Evolutionary conservation across 2,329 filamentous ascomycete genomes (phyloP).

Genomic region (Cucurbitaria berberidis): DNA sequence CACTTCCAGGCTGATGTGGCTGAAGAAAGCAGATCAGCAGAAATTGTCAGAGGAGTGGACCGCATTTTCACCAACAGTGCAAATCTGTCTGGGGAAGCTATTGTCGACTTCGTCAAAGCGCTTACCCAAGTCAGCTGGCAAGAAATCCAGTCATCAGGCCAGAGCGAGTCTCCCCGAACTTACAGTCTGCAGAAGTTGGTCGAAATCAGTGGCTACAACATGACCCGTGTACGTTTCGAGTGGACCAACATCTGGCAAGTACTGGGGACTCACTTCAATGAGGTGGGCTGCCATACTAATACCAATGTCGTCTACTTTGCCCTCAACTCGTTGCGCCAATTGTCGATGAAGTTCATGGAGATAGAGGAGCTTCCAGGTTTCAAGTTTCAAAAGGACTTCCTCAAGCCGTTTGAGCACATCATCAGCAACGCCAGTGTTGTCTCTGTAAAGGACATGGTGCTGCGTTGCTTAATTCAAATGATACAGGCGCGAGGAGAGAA

Average conservation of each 20-base stretch:
- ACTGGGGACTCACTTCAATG: constrained; percentile 97
- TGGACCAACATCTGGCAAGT: constrained; percentile 99
- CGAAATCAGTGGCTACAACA: constrained; percentile 99
- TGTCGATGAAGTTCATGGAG: constrained; percentile 99
- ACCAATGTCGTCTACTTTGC: constrained; percentile 98
- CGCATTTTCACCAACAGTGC: constrained; percentile 97
- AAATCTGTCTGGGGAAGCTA: constrained; percentile 89
- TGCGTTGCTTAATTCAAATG: constrained; percentile 98
- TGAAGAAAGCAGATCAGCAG: constrained; percentile 87
- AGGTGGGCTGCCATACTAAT: constrained; percentile 95
- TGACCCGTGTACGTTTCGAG: constrained; percentile 96
- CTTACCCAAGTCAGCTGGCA: constrained; percentile 98
- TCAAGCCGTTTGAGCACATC: constrained; percentile 98
- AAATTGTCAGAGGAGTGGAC: constrained; percentile 91
- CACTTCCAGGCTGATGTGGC: constrained; percentile 78
- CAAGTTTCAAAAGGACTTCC: constrained; percentile 99
- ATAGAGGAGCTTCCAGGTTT: constrained; percentile 97
- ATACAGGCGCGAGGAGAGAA: constrained; percentile 96
- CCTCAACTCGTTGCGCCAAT: constrained; percentile 88
- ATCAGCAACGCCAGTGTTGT: constrained; percentile 91
- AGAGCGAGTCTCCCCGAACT: constrained; percentile 92
- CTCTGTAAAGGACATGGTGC: constrained; percentile 94
- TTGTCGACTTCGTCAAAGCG: constrained; percentile 91
- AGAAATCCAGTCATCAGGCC: constrained; percentile 95
- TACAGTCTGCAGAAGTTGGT: constrained; percentile 98